phyloP scores from a whole-genome alignment of 805 yeast species.

The Sugiyamaella lignohabitans region DNA sequence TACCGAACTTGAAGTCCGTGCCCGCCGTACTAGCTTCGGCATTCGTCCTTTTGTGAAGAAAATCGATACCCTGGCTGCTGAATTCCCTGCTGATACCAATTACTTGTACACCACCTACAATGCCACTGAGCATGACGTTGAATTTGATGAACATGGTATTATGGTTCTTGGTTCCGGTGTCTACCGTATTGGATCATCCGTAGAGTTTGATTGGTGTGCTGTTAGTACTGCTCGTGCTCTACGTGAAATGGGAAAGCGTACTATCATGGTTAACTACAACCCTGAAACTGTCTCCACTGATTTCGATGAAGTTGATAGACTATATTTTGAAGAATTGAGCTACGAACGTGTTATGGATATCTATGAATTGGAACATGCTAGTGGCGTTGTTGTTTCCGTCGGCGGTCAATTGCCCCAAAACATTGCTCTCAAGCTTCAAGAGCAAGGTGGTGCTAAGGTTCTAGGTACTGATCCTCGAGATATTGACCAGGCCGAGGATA shows the following conservation, averaged over 20 bases:
- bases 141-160: constrained; percentile 83
- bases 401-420: constrained; percentile 99
- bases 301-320: constrained; percentile 95
- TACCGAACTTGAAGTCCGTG: constrained; percentile 75
- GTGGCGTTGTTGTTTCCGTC: constrained; percentile 90
- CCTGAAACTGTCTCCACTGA: constrained; percentile 99
- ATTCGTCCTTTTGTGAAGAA: constrained; percentile 91
- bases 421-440: constrained; percentile 79
- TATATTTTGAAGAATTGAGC: constrained; percentile 91
- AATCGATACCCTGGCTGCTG: constrained; percentile 97
- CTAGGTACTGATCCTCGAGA: constrained; percentile 92
- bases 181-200: constrained; percentile 96
- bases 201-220: constrained; percentile 99
- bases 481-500: constrained; percentile 95
- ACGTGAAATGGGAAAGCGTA: constrained; percentile 78
- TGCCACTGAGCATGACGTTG: constrained; percentile 78
- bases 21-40: constrained; percentile 69
- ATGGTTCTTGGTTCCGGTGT: constrained; percentile 98
- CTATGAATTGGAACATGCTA: constrained; percentile 82
- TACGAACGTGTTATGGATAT: constrained; percentile 97
- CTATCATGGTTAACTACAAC: constrained; percentile 94
- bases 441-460: constrained; percentile 72
- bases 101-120: constrained; percentile 94
- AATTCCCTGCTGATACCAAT: constrained; percentile 96
- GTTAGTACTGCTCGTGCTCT: constrained; percentile 93